Percentiles rank a stretch among this genome's conserved stretches.
phyloP scores from a whole-genome alignment of 2,329 filamentous ascomycete genomes.

The Pseudogymnoascus sp. region DNA sequence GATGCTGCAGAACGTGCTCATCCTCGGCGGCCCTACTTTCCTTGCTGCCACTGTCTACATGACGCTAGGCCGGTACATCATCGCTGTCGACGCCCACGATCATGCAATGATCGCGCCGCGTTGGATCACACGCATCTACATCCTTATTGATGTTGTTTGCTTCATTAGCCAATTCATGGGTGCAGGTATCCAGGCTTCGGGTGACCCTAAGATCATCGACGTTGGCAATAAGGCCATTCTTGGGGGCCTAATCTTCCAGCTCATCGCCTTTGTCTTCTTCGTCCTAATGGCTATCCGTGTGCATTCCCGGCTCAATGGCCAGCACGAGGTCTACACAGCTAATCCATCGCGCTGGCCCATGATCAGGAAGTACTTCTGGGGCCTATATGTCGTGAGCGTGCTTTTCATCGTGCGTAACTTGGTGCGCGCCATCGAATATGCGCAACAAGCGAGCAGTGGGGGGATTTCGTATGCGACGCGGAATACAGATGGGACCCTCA shows the following conservation, averaged over 20 bases:
- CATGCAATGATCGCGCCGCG: conserved; percentile 34
- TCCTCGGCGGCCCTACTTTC: conserved; percentile 35
- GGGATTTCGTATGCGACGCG: conserved; percentile 1
- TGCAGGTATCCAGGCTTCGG: conserved; percentile 9
- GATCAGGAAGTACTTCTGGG: neutral
- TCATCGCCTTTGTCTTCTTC: conserved; percentile 43
- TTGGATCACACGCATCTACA: conserved; percentile 43
- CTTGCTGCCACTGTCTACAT: conserved; percentile 39
- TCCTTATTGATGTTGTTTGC: conserved; percentile 39
- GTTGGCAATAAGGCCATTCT: conserved; percentile 37
- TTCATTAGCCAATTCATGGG: conserved; percentile 34
- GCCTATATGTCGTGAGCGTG: neutral
- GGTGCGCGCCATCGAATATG: conserved; percentile 9
- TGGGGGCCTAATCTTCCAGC: conserved; percentile 39
- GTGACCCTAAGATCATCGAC: conserved; percentile 12
- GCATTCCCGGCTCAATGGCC: neutral
- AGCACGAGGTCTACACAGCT: neutral
- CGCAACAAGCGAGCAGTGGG: neutral
- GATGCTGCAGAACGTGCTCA: conserved; percentile 33
- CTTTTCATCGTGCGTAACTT: conserved; percentile 8
- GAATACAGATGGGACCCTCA: neutral
- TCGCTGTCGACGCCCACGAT: conserved; percentile 30
- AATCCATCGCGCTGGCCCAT: neutral
- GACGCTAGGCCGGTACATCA: conserved; percentile 34
- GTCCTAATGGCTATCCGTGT: conserved; percentile 20